Base-by-base conservation (phyloP, 2,329 filamentous ascomycete species). In the Chrysosphaeria jannelii region DNA sequence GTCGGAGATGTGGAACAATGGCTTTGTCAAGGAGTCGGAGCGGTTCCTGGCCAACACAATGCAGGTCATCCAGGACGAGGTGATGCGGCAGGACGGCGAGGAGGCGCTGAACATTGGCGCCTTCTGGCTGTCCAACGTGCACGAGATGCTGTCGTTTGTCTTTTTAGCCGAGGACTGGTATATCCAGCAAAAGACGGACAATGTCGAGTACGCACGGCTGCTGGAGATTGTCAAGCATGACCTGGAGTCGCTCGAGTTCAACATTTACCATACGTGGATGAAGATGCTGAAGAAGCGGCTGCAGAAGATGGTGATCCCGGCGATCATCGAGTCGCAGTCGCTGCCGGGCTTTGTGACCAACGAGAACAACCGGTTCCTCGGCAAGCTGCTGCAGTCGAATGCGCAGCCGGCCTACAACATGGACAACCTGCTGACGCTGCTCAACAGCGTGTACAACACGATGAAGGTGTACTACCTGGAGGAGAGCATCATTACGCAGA, bases 251-350 rank as follows among this genome's bases (percentile, higher is more conserved):
- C 56, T 97, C 31, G 85, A 97, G 48, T 97, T 97, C 55, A 97
- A 97, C 53, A 97, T 97, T 37, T 97, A 97, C 48, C 85, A 97
- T 48, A 97, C 85, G 13, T 97, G 85, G 85, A 97, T 97, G 85
- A 97, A 97, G 57, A 75, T 91, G 27, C 52, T 97, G 39, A 97
- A 97, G 61, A 91, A 91, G 64, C 90, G 89, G 51, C 58, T 97
- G 31, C 76, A 88, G 38, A 93, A 93, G 60, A 97, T 97, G 85
- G 88, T 97, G 39, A 89, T 97, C 25, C 85, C 85, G 2, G 85
- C 85, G 26, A 97, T 97, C 43, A 97, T 97, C 39, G 85, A 97
- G 45, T 93, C 81, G 22, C 85, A 97, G 45, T 93, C 85, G 13
- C 64, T 97, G 30, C 85, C 85, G 24, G 85, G 85, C 35, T 97